Evolutionary conservation across 306 rosid species (phyloP).

Genomic region (Cicer yamashitae): DNA sequence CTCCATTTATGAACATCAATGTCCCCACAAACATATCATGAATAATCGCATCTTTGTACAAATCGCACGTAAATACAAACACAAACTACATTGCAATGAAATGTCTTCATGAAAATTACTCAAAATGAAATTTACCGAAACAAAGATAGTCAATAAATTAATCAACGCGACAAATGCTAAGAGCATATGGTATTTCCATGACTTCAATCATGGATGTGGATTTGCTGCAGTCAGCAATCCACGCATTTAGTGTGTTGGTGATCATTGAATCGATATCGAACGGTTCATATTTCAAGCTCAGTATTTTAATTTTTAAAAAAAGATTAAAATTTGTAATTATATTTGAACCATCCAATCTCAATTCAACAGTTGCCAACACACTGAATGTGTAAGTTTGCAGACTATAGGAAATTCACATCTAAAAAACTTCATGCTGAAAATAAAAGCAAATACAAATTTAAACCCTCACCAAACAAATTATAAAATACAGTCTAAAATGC

Average conservation of each 20-base stretch:
- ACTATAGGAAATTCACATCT: too few relatives aligned
- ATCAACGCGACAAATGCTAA: slow-evolving; percentile 15
- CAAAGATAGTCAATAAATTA: slow-evolving; percentile 24
- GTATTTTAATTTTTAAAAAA: too few relatives aligned
- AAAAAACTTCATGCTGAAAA: too few relatives aligned
- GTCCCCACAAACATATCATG: slow-evolving; percentile 20
- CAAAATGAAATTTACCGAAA: slow-evolving; percentile 3
- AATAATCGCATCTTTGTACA: slow-evolving; percentile 32
- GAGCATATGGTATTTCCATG: not conserved
- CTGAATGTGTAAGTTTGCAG: too few relatives aligned
- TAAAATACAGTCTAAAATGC: slow-evolving; percentile 2
- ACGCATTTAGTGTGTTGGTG: not conserved
- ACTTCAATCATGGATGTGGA: slow-evolving; percentile 5
- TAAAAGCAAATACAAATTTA: slow-evolving; percentile 7
- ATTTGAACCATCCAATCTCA: too few relatives aligned
- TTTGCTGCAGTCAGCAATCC: too few relatives aligned
- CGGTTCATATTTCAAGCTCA: too few relatives aligned
- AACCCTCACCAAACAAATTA: not conserved
- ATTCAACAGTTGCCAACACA: too few relatives aligned
- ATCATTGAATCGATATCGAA: too few relatives aligned
- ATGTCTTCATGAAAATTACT: slow-evolving; percentile 20
- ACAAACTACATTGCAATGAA: slow-evolving; percentile 11
- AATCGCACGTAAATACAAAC: slow-evolving; percentile 2
- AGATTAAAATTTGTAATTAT: too few relatives aligned
- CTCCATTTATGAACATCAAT: slow-evolving; percentile 27